These are phyloP conservation scores for Picea abies DNA, from an alignment of 83 land plant species.

Conservation along the genomic window DNA sequence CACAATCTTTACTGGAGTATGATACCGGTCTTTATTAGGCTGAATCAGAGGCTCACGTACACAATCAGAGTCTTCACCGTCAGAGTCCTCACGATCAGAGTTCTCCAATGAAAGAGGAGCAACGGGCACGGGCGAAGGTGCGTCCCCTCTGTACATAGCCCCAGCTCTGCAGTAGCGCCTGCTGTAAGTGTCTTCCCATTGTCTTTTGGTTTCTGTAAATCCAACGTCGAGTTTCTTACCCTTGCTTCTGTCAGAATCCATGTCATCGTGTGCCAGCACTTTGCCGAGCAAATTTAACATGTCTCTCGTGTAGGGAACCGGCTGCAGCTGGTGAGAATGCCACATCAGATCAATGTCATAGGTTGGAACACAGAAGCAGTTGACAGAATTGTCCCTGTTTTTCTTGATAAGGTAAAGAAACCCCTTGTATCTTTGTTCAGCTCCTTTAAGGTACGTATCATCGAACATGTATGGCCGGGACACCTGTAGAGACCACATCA, in stretches of 20 bases:
- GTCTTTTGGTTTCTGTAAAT: constrained; percentile 62
- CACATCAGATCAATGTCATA: constrained; percentile 66
- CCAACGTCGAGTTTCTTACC: constrained; percentile 34
- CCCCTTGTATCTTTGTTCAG: constrained; percentile 83
- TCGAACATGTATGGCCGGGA: constrained; percentile 55
- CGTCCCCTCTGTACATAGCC: constrained; percentile 70
- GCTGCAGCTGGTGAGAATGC: constrained; percentile 91
- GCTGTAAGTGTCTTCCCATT: constrained; percentile 72
- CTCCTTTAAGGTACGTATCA: constrained; percentile 62
- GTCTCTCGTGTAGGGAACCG: constrained; percentile 73
- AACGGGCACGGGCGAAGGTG: constrained; percentile 44
- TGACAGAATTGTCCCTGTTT: constrained; percentile 49
- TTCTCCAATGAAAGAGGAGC: constrained; percentile 22
- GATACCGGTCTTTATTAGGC: constrained; percentile 9
- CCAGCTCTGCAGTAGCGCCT: constrained; percentile 80
- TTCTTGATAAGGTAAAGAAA: constrained; percentile 77
- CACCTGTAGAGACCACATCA: constrained; percentile 42
- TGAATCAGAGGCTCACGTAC: constrained; percentile 12
- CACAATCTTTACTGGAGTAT: too few species aligned
- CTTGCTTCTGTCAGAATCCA: too few species aligned
- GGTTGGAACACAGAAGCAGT: constrained; percentile 55
- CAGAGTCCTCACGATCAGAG: not conserved
- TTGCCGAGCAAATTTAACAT: constrained; percentile 54
- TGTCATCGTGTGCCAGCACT: constrained; percentile 13
- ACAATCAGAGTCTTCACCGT: too few species aligned